These are phyloP conservation scores for Dictyostelium intermedium DNA, from an alignment of 78 protist genomes.

Conservation along the genomic window DNA sequence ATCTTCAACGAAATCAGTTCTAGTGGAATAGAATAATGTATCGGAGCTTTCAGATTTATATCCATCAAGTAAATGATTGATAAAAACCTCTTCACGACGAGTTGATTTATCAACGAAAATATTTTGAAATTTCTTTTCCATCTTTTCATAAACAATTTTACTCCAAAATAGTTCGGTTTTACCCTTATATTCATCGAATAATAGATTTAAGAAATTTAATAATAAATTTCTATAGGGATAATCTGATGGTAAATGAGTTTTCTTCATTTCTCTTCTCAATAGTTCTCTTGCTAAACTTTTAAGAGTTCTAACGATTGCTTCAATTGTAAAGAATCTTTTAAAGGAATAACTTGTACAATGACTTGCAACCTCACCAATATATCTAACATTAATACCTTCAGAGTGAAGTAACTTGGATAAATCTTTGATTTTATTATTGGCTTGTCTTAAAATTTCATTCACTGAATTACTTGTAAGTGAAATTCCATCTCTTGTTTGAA, in stretches of 20 bases:
- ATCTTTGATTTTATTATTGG: not conserved
- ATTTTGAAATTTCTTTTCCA: slow-evolving; percentile 52
- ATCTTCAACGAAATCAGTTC: not conserved
- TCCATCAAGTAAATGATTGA: not conserved
- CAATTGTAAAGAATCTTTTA: slow-evolving; percentile 14
- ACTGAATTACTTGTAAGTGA: no score
- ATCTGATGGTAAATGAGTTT: slow-evolving; percentile 71
- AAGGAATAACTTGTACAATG: not conserved
- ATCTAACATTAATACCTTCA: slow-evolving; percentile 62
- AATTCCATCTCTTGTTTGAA: not conserved
- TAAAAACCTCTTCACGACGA: not conserved
- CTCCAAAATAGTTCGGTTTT: slow-evolving; percentile 15
- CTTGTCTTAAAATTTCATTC: not conserved
- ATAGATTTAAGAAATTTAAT: slow-evolving; percentile 48
- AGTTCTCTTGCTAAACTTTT: slow-evolving; percentile 69
- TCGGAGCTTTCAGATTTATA: no score
- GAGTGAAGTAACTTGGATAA: slow-evolving; percentile 25
- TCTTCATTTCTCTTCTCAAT: slow-evolving; percentile 74
- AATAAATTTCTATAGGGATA: slow-evolving; percentile 68
- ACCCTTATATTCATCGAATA: slow-evolving; percentile 19
- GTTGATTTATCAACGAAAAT: not conserved
- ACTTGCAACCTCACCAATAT: slow-evolving; percentile 5
- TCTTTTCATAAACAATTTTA: slow-evolving; percentile 13
- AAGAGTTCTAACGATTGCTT: slow-evolving; percentile 15
- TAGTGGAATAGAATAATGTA: not conserved